These are phyloP conservation scores for Neobulgaria alba DNA, from an alignment of 2,329 filamentous ascomycete genomes.

Conservation along the genomic window DNA sequence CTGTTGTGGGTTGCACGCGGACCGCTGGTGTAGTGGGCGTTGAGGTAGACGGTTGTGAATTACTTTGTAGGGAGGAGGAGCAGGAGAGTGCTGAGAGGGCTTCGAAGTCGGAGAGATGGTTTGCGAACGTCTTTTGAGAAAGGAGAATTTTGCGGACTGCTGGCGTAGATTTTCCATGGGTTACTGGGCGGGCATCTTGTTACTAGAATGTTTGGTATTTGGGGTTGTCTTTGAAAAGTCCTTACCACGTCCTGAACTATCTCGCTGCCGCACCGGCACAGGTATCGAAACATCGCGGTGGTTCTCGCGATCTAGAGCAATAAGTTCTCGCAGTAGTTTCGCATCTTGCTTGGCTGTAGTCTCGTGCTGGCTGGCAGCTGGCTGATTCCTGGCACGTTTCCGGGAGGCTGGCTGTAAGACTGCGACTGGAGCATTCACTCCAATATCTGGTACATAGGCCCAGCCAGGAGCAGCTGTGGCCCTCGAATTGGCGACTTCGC, in stretches of 20 bases:
- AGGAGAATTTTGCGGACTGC: conserved; percentile 69
- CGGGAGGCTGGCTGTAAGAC: conserved; percentile 46
- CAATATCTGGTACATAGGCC: conserved; percentile 79
- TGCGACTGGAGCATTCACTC: conserved; percentile 47
- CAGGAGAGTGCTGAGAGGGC: conserved; percentile 43
- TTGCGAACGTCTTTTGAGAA: conserved; percentile 75
- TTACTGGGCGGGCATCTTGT: conserved; percentile 13
- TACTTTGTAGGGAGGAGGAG: conserved; percentile 32
- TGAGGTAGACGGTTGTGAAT: conserved; percentile 25
- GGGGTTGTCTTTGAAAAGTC: not conserved
- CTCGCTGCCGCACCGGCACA: conserved; percentile 48
- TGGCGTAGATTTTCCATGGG: conserved; percentile 26
- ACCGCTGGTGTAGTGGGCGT: conserved; percentile 7
- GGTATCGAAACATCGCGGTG: conserved; percentile 64
- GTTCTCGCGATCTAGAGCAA: conserved; percentile 75
- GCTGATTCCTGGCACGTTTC: conserved; percentile 59
- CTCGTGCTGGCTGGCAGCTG: conserved; percentile 47
- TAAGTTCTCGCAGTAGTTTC: conserved; percentile 72
- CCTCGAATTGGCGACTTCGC: conserved; percentile 67
- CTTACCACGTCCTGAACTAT: conserved; percentile 34
- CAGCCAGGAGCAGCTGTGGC: conserved; percentile 73
- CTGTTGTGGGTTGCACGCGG: conserved; percentile 19
- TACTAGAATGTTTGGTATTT: not conserved
- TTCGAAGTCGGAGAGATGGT: conserved; percentile 73
- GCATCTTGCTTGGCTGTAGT: conserved; percentile 74